These are phyloP conservation scores for Chrysanthemum seticuspe DNA, from an alignment of 129 eudicot species.

Conservation along the genomic window DNA sequence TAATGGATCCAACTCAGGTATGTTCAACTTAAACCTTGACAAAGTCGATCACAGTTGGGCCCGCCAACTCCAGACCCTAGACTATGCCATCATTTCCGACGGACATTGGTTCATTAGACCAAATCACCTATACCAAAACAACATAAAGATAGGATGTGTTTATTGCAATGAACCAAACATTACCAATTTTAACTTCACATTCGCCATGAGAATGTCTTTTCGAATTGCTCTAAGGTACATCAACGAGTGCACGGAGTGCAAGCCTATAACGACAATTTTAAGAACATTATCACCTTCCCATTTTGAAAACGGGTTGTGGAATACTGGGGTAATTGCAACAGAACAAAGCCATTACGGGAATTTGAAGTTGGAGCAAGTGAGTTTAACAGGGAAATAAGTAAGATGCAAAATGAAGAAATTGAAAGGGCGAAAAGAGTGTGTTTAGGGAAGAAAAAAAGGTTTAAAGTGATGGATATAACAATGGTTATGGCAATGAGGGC, in stretches of 20 bases:
- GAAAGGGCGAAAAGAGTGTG: slow-evolving; percentile 29
- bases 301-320: slow-evolving; percentile 76
- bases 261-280: slow-evolving; percentile 46
- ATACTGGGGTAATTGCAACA: slow-evolving; percentile 69
- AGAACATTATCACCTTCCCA: slow-evolving; percentile 79
- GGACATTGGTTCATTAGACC: slow-evolving; percentile 89
- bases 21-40: slow-evolving; percentile 68
- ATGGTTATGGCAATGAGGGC: slow-evolving; percentile 63
- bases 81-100: slow-evolving; percentile 70
- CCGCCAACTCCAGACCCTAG: slow-evolving; percentile 35
- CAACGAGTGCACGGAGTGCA: slow-evolving; percentile 33
- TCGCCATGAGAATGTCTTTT: slow-evolving; percentile 51
- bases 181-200: slow-evolving; percentile 32
- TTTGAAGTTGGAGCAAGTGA: slow-evolving; percentile 33
- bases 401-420: slow-evolving; percentile 40
- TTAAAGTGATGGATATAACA: slow-evolving; percentile 61
- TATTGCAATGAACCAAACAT: slow-evolving; percentile 46
- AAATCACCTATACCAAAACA: slow-evolving; percentile 35
- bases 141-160: slow-evolving; percentile 48
- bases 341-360: slow-evolving; percentile 53
- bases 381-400: slow-evolving; percentile 34
- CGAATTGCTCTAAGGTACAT: slow-evolving; percentile 45
- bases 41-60: slow-evolving; percentile 48
- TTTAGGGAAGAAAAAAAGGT: slow-evolving; percentile 31
- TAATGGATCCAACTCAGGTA: slow-evolving; percentile 47